Conservation (phyloP, 176 grass and related monocot species). For the Triticum timopheevii region DNA sequence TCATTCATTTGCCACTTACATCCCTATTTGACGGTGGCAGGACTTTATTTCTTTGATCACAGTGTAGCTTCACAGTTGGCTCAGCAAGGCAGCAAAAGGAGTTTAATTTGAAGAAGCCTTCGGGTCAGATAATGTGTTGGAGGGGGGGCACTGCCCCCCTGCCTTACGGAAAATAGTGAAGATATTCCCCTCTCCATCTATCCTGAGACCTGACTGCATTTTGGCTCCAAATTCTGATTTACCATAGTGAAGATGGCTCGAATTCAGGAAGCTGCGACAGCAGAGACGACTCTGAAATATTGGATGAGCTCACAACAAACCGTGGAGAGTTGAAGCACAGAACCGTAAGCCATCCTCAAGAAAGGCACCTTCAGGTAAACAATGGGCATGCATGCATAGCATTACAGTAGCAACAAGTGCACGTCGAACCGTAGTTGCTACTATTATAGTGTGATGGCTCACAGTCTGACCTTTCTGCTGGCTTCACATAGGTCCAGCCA, state of each 20-base stretch:
- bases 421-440: not conserved
- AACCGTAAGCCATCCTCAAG: conserved; percentile 42
- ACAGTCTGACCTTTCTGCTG: conserved; percentile 33
- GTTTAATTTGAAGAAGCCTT: conserved; percentile 94
- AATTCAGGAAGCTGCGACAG: conserved; percentile 30
- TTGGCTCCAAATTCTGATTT: not conserved
- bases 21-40: too few species aligned
- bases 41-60: conserved; percentile 98
- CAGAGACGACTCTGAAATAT: conserved; percentile 65
- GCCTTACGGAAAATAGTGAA: too few species aligned
- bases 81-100: conserved; percentile 60
- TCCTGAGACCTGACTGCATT: not conserved
- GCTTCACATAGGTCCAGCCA: conserved; percentile 33
- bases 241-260: conserved; percentile 33
- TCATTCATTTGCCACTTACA: too few species aligned
- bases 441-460: not conserved
- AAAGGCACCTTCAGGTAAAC: conserved; percentile 68
- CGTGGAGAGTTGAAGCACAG: conserved; percentile 85
- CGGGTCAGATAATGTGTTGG: conserved; percentile 12
- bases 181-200: conserved; percentile 16
- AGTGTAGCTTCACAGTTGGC: conserved; percentile 91
- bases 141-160: too few species aligned
- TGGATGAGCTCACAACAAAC: conserved; percentile 79
- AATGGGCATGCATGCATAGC: not conserved
- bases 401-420: not conserved